phyloP scores from a whole-genome alignment of 345 rosid species.

The Heritiera littoralis region DNA sequence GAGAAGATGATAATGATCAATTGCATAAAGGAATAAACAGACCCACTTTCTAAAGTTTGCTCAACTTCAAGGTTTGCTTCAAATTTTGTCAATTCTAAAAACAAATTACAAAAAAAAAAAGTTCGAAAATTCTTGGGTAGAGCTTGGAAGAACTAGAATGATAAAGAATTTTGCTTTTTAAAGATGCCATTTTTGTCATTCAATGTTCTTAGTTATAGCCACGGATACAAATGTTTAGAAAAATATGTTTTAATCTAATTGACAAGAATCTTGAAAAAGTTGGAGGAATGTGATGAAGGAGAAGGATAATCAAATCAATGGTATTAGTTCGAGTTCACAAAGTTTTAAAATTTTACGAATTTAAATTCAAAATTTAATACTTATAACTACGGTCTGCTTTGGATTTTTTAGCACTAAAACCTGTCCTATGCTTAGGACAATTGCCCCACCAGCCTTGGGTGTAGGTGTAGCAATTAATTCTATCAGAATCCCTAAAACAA shows the following conservation, averaged over 20 bases:
- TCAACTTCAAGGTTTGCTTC: background rate
- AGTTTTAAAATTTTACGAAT: no score
- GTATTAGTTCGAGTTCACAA: no score
- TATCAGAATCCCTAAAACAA: background rate
- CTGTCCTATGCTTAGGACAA: background rate
- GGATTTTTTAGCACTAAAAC: background rate
- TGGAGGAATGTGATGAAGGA: background rate
- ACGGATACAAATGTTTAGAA: no score
- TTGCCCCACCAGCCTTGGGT: background rate
- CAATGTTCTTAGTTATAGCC: no score
- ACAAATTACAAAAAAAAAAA: background rate
- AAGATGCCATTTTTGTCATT: background rate
- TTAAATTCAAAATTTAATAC: no score
- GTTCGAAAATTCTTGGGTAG: background rate
- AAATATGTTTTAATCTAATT: no score
- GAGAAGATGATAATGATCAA: background rate
- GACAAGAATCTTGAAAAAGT: no score
- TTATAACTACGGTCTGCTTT: background rate
- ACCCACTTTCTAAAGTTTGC: background rate
- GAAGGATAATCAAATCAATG: no score
- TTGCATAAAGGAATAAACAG: background rate
- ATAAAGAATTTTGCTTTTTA: background rate
- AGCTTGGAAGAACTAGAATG: no score
- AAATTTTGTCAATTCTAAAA: background rate
- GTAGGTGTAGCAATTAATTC: slow-evolving; percentile 5